Conservation (phyloP, 805 yeast species). For the Barnettozyma vustinii region DNA sequence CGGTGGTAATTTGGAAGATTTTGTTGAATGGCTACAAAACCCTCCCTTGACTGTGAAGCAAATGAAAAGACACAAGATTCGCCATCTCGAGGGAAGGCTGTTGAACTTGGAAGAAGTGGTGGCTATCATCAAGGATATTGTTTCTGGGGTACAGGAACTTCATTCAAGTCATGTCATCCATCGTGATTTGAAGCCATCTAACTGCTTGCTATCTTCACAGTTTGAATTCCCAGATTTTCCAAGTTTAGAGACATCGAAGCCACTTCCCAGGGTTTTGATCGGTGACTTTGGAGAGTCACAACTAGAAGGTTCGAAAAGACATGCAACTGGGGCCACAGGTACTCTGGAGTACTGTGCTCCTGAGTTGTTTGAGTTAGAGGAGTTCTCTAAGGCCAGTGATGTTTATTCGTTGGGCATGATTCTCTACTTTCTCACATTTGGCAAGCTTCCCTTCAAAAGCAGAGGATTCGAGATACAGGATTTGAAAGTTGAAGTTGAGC, state of each 20-base stretch:
- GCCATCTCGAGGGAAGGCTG: conserved; percentile 25
- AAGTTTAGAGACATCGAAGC: conserved; percentile 9
- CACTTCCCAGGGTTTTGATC: conserved; percentile 66
- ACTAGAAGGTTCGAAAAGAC: conserved; percentile 56
- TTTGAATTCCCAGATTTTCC: conserved; percentile 16
- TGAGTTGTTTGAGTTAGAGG: conserved; percentile 36
- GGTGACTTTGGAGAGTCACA: conserved; percentile 91
- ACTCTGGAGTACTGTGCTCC: conserved; percentile 89
- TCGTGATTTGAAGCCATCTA: conserved; percentile 85
- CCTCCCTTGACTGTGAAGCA: conserved; percentile 34
- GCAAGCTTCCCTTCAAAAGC: conserved; percentile 53
- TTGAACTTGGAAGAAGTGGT: conserved; percentile 58
- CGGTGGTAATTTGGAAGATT: conserved; percentile 81
- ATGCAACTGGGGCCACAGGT: conserved; percentile 81
- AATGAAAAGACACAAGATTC: conserved; percentile 31
- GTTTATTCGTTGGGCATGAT: conserved; percentile 82
- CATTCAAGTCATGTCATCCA: conserved; percentile 78
- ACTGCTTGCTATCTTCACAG: conserved; percentile 51
- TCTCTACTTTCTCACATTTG: conserved; percentile 68
- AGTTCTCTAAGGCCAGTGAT: conserved; percentile 71
- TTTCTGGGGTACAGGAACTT: conserved; percentile 63
- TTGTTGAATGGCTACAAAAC: conserved; percentile 35
- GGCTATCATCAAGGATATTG: conserved; percentile 61
- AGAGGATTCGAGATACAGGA: conserved; percentile 20
- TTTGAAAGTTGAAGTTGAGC: conserved; percentile 31